Percentiles rank a stretch among this genome's conserved stretches.
These are phyloP conservation scores for Danielia oregonensis DNA, from an alignment of 805 yeast species.

Conservation along the genomic window DNA sequence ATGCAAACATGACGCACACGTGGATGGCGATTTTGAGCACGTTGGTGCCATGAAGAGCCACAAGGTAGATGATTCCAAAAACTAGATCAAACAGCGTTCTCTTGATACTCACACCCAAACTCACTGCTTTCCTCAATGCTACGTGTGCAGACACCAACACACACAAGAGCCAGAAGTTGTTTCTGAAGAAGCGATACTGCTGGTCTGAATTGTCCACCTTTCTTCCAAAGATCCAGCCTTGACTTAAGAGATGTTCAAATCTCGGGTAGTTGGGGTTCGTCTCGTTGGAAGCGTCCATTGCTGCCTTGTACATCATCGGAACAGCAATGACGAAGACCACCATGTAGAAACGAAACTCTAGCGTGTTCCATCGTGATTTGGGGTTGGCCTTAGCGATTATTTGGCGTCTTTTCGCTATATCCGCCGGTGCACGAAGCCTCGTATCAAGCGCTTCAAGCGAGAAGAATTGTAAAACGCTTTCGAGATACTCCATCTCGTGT, in stretches of 20 bases:
- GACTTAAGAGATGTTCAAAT: slow-evolving; percentile 57
- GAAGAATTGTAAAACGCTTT: slow-evolving; percentile 33
- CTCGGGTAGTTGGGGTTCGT: slow-evolving; percentile 68
- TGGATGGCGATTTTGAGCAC: slow-evolving; percentile 58
- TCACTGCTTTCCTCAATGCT: slow-evolving; percentile 39
- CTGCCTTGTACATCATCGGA: slow-evolving; percentile 80
- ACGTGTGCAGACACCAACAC: slow-evolving; percentile 55
- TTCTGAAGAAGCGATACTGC: slow-evolving; percentile 85
- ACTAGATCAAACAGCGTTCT: slow-evolving; percentile 65
- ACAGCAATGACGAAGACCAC: slow-evolving; percentile 63
- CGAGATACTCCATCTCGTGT: slow-evolving; percentile 2
- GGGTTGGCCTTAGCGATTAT: slow-evolving; percentile 29
- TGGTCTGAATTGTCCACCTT: slow-evolving; percentile 89
- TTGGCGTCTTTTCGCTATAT: slow-evolving; percentile 27
- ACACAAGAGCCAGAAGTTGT: slow-evolving; percentile 64
- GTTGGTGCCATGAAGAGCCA: slow-evolving; percentile 80
- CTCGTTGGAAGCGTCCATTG: slow-evolving; percentile 74
- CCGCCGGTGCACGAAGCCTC: slow-evolving; percentile 42
- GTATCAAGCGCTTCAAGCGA: slow-evolving; percentile 50
- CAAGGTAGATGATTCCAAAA: slow-evolving; percentile 66
- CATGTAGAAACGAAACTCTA: slow-evolving; percentile 70
- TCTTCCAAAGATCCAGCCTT: slow-evolving; percentile 90
- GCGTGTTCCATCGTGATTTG: slow-evolving; percentile 67
- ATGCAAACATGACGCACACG: slow-evolving; percentile 46
- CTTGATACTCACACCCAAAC: slow-evolving; percentile 16